Evolutionary conservation across 305 asterid genomes (phyloP), one percentile per base, ranked within the genome.

Genomic region (Stenogyne calaminthoides): DNA sequence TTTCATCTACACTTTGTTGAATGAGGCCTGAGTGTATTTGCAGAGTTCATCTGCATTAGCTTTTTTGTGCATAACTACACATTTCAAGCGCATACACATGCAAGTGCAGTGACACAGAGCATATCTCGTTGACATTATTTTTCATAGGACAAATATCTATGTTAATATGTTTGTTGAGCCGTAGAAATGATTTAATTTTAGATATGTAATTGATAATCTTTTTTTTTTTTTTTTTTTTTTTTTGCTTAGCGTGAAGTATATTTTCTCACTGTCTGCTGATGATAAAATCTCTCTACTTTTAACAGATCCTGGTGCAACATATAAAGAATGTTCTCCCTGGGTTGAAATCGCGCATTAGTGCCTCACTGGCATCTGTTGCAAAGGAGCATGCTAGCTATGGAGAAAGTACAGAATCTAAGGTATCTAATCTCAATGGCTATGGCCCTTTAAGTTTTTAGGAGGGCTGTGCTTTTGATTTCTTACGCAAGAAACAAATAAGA

Each of bases 351-450:
- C 97, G 96, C 80, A 87, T 95, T 76, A 91, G 95, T 76, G 82
- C 95, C 57, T 83, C 84, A 36, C 82, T 95, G 75, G 96, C 89
- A 64, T 80, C 97, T 70, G 99, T 88, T 76, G 98, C 99, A 59
- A 95, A 95, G 84, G 99, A 95, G 89, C 98, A 92, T 75, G 93
- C 99, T 73, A 91, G 97, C 85, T 95, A 84, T 70, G 99, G 99
- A 69, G 99, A 92, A 74, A 87, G 92, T 73, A 90, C 96, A 0
- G 99, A 95, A 80, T 88, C 98, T 42, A 89, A 89, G 98, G 98
- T 91, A 66, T 61, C 76, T 68, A 32, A 70, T 66, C 63, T 68
- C 69, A 9, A 44, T 61, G 27, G 58, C 68, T 16, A 55, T 73
- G 22, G 64, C 73, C 32, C 22, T 74, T 67, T 39, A 54, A n/a